Conservation (phyloP, 192 early-diverging fungal species). For the Backusella tuberculispora region DNA sequence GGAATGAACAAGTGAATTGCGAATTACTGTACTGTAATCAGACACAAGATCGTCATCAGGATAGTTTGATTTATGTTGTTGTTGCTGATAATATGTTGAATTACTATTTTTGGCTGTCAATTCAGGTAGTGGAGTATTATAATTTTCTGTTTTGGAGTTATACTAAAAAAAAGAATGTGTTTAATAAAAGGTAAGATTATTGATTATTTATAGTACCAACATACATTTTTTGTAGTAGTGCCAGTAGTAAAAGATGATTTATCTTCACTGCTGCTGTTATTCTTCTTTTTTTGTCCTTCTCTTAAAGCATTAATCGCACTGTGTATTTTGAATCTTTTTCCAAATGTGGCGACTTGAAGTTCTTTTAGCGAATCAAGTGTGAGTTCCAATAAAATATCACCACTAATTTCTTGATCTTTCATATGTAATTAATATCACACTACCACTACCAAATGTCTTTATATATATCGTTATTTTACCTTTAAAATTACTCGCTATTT, state of each 20-base stretch:
- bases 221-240: neutral
- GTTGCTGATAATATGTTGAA: neutral
- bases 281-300: slow-evolving; percentile 17
- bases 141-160: too few relatives aligned
- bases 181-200: neutral
- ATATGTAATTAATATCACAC: neutral
- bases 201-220: neutral
- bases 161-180: neutral
- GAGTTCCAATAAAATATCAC: slow-evolving; percentile 61
- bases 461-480: slow-evolving; percentile 17
- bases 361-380: slow-evolving; percentile 67
- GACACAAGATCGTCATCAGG: slow-evolving; percentile 23
- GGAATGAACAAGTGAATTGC: slow-evolving; percentile 1
- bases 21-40: slow-evolving; percentile 19
- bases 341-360: slow-evolving; percentile 63
- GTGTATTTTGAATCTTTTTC: slow-evolving; percentile 68
- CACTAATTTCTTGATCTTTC: slow-evolving; percentile 66
- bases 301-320: slow-evolving; percentile 58
- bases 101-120: slow-evolving; percentile 8
- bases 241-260: neutral
- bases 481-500: slow-evolving; percentile 24
- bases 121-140: neutral
- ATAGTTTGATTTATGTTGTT: neutral
- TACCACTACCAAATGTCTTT: neutral
- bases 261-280: neutral